Evolutionary conservation across 2,329 filamentous ascomycete species (phyloP).

Genomic region (Tolypocladium inflatum): DNA sequence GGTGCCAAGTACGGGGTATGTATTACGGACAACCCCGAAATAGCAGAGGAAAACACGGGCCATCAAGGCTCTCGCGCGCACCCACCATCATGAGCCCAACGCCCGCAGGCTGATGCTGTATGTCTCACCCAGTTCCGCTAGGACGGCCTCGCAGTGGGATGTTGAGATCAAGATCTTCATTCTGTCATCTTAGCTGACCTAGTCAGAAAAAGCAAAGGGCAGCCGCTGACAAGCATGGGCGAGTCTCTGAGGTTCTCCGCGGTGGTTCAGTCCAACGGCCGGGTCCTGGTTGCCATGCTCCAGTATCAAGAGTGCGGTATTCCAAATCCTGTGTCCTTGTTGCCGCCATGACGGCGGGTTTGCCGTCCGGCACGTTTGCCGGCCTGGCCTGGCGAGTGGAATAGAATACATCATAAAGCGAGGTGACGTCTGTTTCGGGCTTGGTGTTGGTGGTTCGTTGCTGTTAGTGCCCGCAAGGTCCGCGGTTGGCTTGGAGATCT

Average conservation of each 20-base stretch:
- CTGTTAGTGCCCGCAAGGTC: neutral
- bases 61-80: neutral
- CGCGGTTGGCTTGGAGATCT: neutral
- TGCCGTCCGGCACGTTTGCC: neutral
- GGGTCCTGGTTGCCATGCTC: neutral
- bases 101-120: neutral
- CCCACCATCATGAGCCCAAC: neutral
- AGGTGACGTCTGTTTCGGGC: neutral
- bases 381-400: neutral
- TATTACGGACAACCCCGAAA: neutral
- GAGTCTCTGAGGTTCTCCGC: neutral
- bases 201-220: slow-evolving; percentile 1
- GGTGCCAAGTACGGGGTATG: neutral
- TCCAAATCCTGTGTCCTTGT: neutral
- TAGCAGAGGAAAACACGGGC: neutral
- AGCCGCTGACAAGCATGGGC: neutral
- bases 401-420: neutral
- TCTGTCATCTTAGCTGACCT: neutral
- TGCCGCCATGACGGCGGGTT: neutral
- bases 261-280: neutral
- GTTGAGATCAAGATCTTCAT: neutral
- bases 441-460: neutral
- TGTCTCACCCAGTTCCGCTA: neutral
- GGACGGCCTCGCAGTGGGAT: neutral
- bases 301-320: neutral